These are phyloP conservation scores for Tolypocladium guangdongense DNA, from an alignment of 2,329 filamentous ascomycete genomes.

Conservation along the genomic window DNA sequence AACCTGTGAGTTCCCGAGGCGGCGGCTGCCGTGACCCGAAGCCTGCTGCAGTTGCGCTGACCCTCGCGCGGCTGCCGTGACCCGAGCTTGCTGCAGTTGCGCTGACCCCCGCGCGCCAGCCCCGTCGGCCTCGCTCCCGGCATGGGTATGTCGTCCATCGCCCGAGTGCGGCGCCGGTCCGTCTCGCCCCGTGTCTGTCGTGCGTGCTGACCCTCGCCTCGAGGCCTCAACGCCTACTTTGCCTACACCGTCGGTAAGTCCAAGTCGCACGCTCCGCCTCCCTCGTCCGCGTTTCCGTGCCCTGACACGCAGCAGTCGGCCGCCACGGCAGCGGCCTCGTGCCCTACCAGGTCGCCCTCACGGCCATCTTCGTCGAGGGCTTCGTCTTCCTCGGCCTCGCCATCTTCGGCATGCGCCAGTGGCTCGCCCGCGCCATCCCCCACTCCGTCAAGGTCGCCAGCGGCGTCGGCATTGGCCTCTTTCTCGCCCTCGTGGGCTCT, in stretches of 20 bases:
- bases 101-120: conserved; percentile 8
- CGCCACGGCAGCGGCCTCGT: conserved; percentile 63
- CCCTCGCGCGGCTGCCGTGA: background rate
- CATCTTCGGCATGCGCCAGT: conserved; percentile 72
- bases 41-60: background rate
- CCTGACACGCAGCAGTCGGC: conserved; percentile 41
- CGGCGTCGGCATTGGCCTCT: conserved; percentile 76
- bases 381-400: conserved; percentile 76
- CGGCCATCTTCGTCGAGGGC: conserved; percentile 81
- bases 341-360: conserved; percentile 65
- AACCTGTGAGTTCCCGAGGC: conserved; percentile 45
- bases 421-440: conserved; percentile 76
- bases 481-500: conserved; percentile 64
- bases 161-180: background rate
- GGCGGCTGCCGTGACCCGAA: background rate
- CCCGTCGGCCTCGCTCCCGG: conserved; percentile 30
- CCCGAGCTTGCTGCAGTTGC: background rate
- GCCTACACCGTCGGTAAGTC: conserved; percentile 48
- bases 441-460: conserved; percentile 79
- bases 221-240: conserved; percentile 73
- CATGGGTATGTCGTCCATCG: conserved; percentile 22
- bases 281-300: background rate
- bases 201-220: conserved; percentile 2
- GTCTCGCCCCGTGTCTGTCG: no score
- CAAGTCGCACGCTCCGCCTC: conserved; percentile 9